Evolutionary conservation across 768 basidiomycete genomes (phyloP), one percentile per base, ranked within the genome.

Genomic region (Mycena vitilis): DNA sequence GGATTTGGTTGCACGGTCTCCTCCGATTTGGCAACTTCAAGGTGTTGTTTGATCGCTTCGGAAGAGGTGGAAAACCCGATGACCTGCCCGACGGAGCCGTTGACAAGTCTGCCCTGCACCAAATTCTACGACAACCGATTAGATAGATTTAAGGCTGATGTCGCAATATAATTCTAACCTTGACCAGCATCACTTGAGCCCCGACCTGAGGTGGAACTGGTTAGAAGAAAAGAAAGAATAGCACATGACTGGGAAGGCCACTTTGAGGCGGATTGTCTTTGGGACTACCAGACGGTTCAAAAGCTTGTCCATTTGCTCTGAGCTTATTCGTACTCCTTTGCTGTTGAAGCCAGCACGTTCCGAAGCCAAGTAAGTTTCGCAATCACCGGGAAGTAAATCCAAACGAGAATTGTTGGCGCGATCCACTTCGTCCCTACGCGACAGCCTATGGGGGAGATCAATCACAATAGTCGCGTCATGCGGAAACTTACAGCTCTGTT

Each of bases 131-230:
- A 18, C 42, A 56, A 40, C n/a, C 42, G 25, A 55, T 37, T 16
- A 45, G 30, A 37, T 13, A 30, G 25, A 9, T 18, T n/a, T 30
- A 52, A 47, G 40, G 40, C 15, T 18, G 20, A 60, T 48, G 52
- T n/a, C 6, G 16, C 12, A 44, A 10, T 16, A 8, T 34, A 20
- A 55, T 22, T 20, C n/a, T 54, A 65, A 88, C 91, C 83, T 92
- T 92, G 71, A 92, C 84, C 3, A 93, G 76, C 93, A 95, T 95
- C 5, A 97, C 95, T 76, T 97, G 95, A 4, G 94, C 93, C 15
- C 91, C 91, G 59, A 91, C 82, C 87, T 94, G 40, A 0, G 18
- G 54, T n/a, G 40, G 57, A 52, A 23, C 38, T 25, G 53, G 44
- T 63, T 15, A 63, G 34, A 10, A 42, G 34, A 30, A 25, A 10